phyloP scores from a whole-genome alignment of 176 grass and related monocot genomes.

The Cenchrus americanus region DNA sequence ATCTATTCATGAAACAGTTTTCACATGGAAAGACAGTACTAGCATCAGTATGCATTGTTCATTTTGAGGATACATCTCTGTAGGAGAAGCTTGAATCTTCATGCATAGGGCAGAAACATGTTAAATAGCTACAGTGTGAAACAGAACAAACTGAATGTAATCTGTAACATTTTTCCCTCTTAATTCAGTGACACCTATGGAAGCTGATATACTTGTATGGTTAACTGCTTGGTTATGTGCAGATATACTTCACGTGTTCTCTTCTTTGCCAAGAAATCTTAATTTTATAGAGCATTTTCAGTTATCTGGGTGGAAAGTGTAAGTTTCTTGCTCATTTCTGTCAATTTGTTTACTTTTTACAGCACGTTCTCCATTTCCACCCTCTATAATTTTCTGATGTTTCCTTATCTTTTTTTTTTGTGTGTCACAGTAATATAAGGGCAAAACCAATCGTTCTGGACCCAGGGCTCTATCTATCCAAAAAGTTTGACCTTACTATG shows the following conservation, averaged over 20 bases:
- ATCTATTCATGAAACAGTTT: neutral
- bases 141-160: too few relatives aligned
- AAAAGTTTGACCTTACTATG: conserved; percentile 81
- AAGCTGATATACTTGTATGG: neutral
- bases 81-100: neutral
- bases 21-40: neutral
- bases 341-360: conserved; percentile 12
- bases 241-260: conserved; percentile 99
- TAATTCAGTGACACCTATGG: neutral
- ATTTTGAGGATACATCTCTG: neutral
- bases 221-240: conserved; percentile 43
- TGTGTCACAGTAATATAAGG: conserved; percentile 62
- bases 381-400: conserved; percentile 14
- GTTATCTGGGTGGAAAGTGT: conserved; percentile 95
- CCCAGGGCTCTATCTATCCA: conserved; percentile 91
- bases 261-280: conserved; percentile 89
- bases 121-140: neutral
- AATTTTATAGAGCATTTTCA: conserved; percentile 98
- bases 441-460: conserved; percentile 88
- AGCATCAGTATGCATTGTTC: neutral
- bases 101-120: conserved; percentile 5
- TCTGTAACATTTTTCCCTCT: too few relatives aligned
- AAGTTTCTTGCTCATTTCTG: conserved; percentile 38
- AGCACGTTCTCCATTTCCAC: neutral
- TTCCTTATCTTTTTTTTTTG: neutral